Conservation (phyloP, 441 rosid species). For the Populus hybrid region DNA sequence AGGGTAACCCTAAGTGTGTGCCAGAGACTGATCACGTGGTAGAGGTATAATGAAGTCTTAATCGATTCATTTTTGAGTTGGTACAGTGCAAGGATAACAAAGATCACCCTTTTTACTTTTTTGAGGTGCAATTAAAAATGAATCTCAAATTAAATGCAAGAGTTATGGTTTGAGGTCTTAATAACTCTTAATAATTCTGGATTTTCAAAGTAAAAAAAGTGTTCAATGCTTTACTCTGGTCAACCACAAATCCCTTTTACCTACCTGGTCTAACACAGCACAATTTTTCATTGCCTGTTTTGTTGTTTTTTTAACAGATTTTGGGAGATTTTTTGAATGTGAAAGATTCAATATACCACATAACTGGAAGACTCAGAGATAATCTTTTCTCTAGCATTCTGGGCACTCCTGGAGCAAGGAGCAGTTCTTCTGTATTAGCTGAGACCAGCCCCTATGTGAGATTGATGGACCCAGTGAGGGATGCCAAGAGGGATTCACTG, state of each 20-base stretch:
- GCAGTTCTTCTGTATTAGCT: slow-evolving; percentile 33
- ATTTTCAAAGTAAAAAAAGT: no score
- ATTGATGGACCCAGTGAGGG: slow-evolving; percentile 30
- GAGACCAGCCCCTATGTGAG: slow-evolving; percentile 56
- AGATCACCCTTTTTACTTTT: not conserved
- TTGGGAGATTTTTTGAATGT: slow-evolving; percentile 70
- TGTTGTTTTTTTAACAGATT: slow-evolving; percentile 42
- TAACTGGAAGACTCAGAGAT: slow-evolving; percentile 79
- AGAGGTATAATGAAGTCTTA: slow-evolving; percentile 46
- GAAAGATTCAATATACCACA: slow-evolving; percentile 71
- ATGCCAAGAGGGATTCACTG: not conserved
- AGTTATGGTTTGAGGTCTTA: not conserved
- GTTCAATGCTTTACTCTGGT: no score
- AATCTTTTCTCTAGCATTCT: slow-evolving; percentile 45
- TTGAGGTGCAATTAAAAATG: not conserved
- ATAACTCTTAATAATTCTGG: not conserved
- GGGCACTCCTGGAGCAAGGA: slow-evolving; percentile 38
- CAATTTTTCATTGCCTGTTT: not conserved
- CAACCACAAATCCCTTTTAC: not conserved
- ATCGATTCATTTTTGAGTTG: not conserved
- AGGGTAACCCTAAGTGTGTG: slow-evolving; percentile 60
- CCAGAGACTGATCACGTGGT: slow-evolving; percentile 72
- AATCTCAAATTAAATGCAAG: not conserved
- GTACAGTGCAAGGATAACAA: not conserved
- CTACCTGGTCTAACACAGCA: not conserved